Percentiles rank a stretch among this genome's conserved stretches.
phyloP scores from a whole-genome alignment of 2,329 filamentous ascomycete species.

The Celoporthe dispersa region DNA sequence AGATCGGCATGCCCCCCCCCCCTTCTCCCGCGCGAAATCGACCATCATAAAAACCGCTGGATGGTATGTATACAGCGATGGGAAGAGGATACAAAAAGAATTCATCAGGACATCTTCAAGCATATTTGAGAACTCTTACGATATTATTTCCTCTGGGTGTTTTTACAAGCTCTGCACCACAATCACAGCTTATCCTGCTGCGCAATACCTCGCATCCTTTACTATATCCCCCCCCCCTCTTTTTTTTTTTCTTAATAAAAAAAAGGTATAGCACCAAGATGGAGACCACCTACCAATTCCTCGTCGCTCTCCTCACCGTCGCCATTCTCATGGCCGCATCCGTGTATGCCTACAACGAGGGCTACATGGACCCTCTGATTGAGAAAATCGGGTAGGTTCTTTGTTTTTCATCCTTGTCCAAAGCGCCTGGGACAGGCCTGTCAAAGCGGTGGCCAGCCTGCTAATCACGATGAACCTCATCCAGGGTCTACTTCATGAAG shows the following conservation, averaged over 20 bases:
- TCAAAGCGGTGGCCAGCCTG: not conserved
- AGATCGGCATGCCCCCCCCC: not conserved
- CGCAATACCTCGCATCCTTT: not conserved
- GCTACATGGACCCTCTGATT: slow-evolving; percentile 44
- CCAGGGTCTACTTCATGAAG: slow-evolving; percentile 43
- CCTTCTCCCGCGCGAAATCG: too few species aligned
- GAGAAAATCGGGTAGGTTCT: slow-evolving; percentile 40
- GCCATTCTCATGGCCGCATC: slow-evolving; percentile 38
- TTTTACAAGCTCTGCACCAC: too few species aligned
- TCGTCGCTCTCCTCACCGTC: slow-evolving; percentile 37
- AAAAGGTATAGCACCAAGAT: slow-evolving; percentile 10
- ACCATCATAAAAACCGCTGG: too few species aligned
- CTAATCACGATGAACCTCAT: slow-evolving; percentile 2
- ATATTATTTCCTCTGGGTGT: too few species aligned
- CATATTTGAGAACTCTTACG: not conserved
- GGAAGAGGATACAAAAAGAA: not conserved
- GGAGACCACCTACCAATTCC: slow-evolving; percentile 30
- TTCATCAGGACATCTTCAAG: not conserved
- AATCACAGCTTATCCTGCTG: too few species aligned
- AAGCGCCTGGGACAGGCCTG: too few species aligned
- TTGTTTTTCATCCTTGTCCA: not conserved
- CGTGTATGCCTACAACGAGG: slow-evolving; percentile 44
- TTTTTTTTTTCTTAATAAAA: too few species aligned
- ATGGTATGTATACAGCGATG: not conserved
- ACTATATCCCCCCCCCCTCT: too few species aligned